phyloP scores from a whole-genome alignment of 2,329 filamentous ascomycete genomes.

The Xylaria sp. region DNA sequence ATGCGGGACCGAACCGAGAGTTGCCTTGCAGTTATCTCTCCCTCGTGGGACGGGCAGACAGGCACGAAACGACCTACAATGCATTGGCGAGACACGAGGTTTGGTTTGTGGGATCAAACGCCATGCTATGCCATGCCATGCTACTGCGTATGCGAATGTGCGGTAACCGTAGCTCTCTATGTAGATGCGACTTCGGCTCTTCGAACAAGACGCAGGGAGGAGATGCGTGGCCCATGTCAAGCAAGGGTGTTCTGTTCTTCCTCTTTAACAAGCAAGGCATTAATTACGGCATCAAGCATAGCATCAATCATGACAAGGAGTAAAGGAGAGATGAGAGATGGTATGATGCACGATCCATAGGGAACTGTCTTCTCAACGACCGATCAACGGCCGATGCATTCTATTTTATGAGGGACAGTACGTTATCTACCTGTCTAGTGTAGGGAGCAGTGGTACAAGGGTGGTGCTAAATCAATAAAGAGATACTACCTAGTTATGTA shows the following conservation, averaged over 20 bases:
- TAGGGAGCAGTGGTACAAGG: background rate
- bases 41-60: slow-evolving; percentile 33
- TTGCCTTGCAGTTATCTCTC: slow-evolving; percentile 36
- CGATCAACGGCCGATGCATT: background rate
- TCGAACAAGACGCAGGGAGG: slow-evolving; percentile 34
- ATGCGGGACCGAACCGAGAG: slow-evolving; percentile 21
- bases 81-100: slow-evolving; percentile 37
- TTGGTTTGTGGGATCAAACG: slow-evolving; percentile 44
- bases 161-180: slow-evolving; percentile 16
- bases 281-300: background rate
- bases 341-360: background rate
- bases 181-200: slow-evolving; percentile 36
- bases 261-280: background rate
- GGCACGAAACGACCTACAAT: slow-evolving; percentile 24
- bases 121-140: slow-evolving; percentile 32
- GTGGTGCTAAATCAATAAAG: slow-evolving; percentile 9
- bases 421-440: background rate
- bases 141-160: slow-evolving; percentile 21
- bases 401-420: background rate
- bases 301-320: background rate
- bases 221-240: slow-evolving; percentile 28
- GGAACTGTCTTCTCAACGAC: background rate
- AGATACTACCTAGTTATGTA: background rate
- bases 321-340: background rate
- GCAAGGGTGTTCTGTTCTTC: slow-evolving; percentile 17